These are phyloP conservation scores for Debaryomyces sp. DNA, from an alignment of 1,139 yeast genomes.

Conservation along the genomic window DNA sequence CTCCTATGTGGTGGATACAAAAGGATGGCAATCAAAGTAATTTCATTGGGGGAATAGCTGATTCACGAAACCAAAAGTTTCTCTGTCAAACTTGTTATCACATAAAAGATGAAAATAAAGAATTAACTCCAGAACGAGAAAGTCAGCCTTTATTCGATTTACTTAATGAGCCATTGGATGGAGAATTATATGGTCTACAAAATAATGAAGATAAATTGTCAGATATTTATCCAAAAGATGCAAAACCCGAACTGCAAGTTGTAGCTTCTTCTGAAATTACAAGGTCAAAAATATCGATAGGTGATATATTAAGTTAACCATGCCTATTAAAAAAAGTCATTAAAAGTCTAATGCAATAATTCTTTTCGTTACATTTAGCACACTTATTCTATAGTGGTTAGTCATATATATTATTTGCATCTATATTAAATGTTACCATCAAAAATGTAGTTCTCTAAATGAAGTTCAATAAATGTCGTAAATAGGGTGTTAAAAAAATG, in stretches of 20 bases:
- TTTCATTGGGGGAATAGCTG: neutral
- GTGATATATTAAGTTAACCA: slow-evolving; percentile 24
- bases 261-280: slow-evolving; percentile 12
- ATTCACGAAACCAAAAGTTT: slow-evolving; percentile 6
- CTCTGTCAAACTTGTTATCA: slow-evolving; percentile 43
- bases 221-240: slow-evolving; percentile 16
- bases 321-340: no score
- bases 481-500: neutral
- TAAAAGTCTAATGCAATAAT: no score
- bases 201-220: slow-evolving; percentile 30
- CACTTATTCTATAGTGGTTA: neutral
- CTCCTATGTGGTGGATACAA: slow-evolving; percentile 46
- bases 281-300: slow-evolving; percentile 27
- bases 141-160: slow-evolving; percentile 21
- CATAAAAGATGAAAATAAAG: slow-evolving; percentile 12
- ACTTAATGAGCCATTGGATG: slow-evolving; percentile 35
- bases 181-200: slow-evolving; percentile 35
- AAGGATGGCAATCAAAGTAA: slow-evolving; percentile 3
- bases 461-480: neutral
- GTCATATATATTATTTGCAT: neutral
- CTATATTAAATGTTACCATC: neutral
- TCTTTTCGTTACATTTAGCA: neutral
- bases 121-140: slow-evolving; percentile 5
- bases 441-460: slow-evolving; percentile 8
- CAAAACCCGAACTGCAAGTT: neutral